Evolutionary conservation across 2,329 filamentous ascomycete genomes (phyloP).

Genomic region (Alternaria hordeiaustralica): DNA sequence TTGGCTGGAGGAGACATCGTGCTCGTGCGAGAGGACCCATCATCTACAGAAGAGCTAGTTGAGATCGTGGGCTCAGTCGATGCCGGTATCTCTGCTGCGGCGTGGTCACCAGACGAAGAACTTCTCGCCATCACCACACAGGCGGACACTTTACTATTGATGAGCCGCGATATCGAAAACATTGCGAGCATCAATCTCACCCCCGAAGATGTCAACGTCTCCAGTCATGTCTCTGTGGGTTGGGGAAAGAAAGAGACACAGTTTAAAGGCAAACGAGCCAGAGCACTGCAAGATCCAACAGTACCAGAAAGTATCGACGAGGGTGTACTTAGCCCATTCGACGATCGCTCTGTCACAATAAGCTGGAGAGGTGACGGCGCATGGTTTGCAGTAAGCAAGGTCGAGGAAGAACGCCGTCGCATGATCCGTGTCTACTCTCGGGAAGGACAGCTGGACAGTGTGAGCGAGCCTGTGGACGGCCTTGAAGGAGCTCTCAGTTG

Average conservation of each 20-base stretch:
- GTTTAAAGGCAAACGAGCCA: slow-evolving; percentile 89
- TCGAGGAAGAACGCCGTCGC: slow-evolving; percentile 73
- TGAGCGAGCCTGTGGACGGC: slow-evolving; percentile 91
- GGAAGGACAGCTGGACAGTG: slow-evolving; percentile 88
- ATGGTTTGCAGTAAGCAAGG: slow-evolving; percentile 83
- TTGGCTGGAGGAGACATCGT: slow-evolving; percentile 91
- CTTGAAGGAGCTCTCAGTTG: slow-evolving; percentile 89
- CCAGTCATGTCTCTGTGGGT: slow-evolving; percentile 92
- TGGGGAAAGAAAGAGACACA: slow-evolving; percentile 99
- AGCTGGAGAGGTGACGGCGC: slow-evolving; percentile 96
- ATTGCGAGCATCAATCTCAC: slow-evolving; percentile 77
- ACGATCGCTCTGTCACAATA: slow-evolving; percentile 74
- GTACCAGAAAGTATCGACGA: slow-evolving; percentile 92
- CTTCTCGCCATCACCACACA: slow-evolving; percentile 83
- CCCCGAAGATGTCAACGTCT: slow-evolving; percentile 80
- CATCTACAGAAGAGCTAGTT: slow-evolving; percentile 75
- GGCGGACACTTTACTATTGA: slow-evolving; percentile 80
- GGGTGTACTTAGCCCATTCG: slow-evolving; percentile 75
- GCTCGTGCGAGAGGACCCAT: slow-evolving; percentile 75
- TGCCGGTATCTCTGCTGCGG: slow-evolving; percentile 84
- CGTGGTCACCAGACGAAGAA: slow-evolving; percentile 96
- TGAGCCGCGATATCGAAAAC: slow-evolving; percentile 90
- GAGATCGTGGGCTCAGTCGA: slow-evolving; percentile 96
- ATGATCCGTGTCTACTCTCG: slow-evolving; percentile 89
- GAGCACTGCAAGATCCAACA: slow-evolving; percentile 87